These are phyloP conservation scores for Pulveroboletus sp. DNA, from an alignment of 768 basidiomycete genomes.

Conservation along the genomic window DNA sequence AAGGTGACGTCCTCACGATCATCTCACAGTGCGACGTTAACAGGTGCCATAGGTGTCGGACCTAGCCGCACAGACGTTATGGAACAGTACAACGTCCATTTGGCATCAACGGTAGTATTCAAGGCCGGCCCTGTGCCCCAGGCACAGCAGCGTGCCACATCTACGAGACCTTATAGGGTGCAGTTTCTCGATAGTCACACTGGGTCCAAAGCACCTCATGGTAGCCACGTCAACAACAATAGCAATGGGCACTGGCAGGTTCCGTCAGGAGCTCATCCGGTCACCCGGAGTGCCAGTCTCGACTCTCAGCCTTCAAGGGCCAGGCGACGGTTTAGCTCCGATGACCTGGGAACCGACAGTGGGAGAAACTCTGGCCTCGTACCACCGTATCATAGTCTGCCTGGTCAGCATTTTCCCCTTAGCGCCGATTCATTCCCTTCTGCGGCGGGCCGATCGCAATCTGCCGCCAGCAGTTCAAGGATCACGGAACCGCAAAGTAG, in stretches of 20 bases:
- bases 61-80: constrained; percentile 67
- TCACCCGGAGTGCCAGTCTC: constrained; percentile 9
- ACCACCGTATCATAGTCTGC: constrained; percentile 30
- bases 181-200: constrained; percentile 8
- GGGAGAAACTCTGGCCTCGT: constrained; percentile 15
- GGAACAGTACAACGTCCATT: constrained; percentile 74
- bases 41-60: constrained; percentile 46
- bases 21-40: not conserved
- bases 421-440: not conserved
- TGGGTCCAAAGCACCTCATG: not conserved
- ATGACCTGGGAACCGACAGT: constrained; percentile 1
- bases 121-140: constrained; percentile 46
- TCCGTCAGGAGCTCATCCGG: not conserved
- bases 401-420: not conserved
- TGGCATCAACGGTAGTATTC: constrained; percentile 69
- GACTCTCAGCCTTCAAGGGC: constrained; percentile 1
- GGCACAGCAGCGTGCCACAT: constrained; percentile 7
- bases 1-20: constrained; percentile 51
- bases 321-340: constrained; percentile 8
- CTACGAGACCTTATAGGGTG: constrained; percentile 12
- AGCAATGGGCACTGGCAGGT: not conserved
- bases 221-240: not conserved
- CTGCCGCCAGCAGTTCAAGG: constrained; percentile 11
- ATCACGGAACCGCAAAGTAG: constrained; percentile 8
- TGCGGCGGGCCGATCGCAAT: constrained; percentile 1